Base-by-base conservation (phyloP, 257 asterid genomes). In the Anisodus tanguticus region DNA sequence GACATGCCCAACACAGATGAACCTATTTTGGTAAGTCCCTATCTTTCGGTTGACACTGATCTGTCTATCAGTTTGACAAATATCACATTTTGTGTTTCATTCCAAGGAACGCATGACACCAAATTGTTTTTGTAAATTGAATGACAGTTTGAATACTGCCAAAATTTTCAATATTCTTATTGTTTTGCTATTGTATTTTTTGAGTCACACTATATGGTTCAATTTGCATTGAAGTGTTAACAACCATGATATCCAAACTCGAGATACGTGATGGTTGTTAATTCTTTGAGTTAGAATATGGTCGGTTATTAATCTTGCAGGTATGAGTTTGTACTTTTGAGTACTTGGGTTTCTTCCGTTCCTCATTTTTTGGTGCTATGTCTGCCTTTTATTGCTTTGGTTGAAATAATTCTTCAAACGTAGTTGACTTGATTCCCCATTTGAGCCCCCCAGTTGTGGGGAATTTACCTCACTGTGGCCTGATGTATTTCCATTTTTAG, bases 1-100 rank as follows among this genome's bases (percentile, higher is more conserved):
- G 83, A 67, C 87, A 84, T 89, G 88, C 90, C 87, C 82, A 83
- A 85, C 69, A 79, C 67, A 70, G 39, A 83, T 49, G 82, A 72
- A 74, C 70, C 79, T 82, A 85, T 79, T 78, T 79, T 69, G 94
- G 95, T 62, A 78, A 88, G 92, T 86, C 55, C 80, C 87, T 68
- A 71, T 83, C 64, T 81, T 74, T 39, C 17, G 26, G 31, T 77
- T 35, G 66, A 53, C 43, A 31, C 72, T 4, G n/a, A 63, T 63
- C 71, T 41, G 59, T 15, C 82, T 26, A 31, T 54, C 49, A 77
- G 31, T 77, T 83, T 47, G 57, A 69, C 53, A 47, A 8, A 43
- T 80, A 76, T 69, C 77, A 83, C 78, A 57, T 76, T 76, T 31
- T 77, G 82, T 77, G 66, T 77, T 77, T 31, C 66, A 26, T 77